phyloP scores from a whole-genome alignment of 2,329 filamentous ascomycete species.

The Neonectria ditissima region DNA sequence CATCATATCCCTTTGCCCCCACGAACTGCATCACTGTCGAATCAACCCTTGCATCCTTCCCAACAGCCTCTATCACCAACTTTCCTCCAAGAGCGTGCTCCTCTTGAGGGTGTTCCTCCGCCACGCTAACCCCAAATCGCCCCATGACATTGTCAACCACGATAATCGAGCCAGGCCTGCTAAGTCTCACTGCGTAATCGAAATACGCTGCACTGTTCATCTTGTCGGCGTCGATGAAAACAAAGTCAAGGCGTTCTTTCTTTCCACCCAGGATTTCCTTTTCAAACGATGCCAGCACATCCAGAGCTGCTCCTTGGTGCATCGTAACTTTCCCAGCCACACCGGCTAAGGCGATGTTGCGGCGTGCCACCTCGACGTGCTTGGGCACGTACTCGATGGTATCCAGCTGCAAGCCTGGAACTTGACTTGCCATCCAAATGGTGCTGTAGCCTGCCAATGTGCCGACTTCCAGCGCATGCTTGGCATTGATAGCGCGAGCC shows the following conservation, averaged over 20 bases:
- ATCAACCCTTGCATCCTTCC: conserved; percentile 12
- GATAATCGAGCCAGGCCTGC: conserved; percentile 7
- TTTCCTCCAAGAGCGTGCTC: conserved; percentile 11
- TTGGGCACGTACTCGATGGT: conserved; percentile 13
- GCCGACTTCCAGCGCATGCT: conserved; percentile 14
- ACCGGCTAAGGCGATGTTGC: conserved; percentile 6
- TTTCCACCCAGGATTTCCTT: background rate
- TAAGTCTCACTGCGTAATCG: conserved; percentile 13
- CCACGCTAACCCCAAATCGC: conserved; percentile 3
- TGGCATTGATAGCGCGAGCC: conserved; percentile 11
- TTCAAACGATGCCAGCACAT: conserved; percentile 10
- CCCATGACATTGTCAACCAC: conserved; percentile 22
- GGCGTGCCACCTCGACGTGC: conserved; percentile 16
- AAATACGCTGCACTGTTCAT: conserved; percentile 17
- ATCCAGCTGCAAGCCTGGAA: background rate
- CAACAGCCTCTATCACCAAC: conserved; percentile 8
- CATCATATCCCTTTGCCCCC: conserved; percentile 2
- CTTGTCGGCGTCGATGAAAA: conserved; percentile 22
- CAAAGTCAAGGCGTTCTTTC: conserved; percentile 5
- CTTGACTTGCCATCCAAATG: conserved; percentile 18
- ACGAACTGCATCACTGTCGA: conserved; percentile 22
- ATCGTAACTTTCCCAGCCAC: conserved; percentile 1
- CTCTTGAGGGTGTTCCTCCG: conserved; percentile 7
- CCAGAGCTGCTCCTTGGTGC: conserved; percentile 7
- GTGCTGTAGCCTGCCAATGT: conserved; percentile 20